Evolutionary conservation across 352 stramenopile genomes (phyloP).

Genomic region (Globisporangium abappressorium): DNA sequence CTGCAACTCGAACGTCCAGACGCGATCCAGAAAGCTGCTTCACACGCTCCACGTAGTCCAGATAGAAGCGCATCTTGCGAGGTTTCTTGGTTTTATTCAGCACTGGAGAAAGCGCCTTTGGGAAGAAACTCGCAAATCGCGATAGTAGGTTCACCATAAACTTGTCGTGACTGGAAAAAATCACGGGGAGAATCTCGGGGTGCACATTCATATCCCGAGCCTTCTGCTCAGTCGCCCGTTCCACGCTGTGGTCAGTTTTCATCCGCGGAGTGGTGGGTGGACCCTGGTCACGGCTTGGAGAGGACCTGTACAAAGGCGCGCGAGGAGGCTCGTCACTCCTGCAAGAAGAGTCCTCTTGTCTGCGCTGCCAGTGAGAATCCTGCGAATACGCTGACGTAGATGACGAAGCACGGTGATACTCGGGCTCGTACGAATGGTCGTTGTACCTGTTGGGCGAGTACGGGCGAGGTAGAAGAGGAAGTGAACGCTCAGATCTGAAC

Average conservation of each 20-base stretch:
- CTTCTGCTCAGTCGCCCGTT: not conserved
- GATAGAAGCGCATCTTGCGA: constrained; percentile 68
- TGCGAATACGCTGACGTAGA: constrained; percentile 1
- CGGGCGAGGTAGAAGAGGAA: constrained; percentile 11
- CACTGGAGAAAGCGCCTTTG: constrained; percentile 41
- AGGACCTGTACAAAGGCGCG: not conserved
- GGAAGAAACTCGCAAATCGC: constrained; percentile 57
- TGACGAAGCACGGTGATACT: constrained; percentile 21
- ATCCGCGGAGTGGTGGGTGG: not conserved
- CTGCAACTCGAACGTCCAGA: constrained; percentile 41
- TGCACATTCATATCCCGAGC: constrained; percentile 5
- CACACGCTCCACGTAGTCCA: constrained; percentile 58
- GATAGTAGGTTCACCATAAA: constrained; percentile 51
- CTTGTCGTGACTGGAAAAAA: constrained; percentile 50
- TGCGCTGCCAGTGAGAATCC: constrained; percentile 8
- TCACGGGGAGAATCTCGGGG: constrained; percentile 26
- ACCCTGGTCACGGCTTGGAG: not conserved
- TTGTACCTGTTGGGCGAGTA: constrained; percentile 19
- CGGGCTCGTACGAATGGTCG: constrained; percentile 19
- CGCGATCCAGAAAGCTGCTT: constrained; percentile 33
- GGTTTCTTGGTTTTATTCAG: constrained; percentile 66
- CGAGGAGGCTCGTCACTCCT: constrained; percentile 4
- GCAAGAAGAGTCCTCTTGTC: not conserved
- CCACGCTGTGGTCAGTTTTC: not conserved
- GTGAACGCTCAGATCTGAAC: constrained; percentile 15